Evolutionary conservation across 805 yeast genomes (phyloP).

Genomic region (Pichia ethanolica): DNA sequence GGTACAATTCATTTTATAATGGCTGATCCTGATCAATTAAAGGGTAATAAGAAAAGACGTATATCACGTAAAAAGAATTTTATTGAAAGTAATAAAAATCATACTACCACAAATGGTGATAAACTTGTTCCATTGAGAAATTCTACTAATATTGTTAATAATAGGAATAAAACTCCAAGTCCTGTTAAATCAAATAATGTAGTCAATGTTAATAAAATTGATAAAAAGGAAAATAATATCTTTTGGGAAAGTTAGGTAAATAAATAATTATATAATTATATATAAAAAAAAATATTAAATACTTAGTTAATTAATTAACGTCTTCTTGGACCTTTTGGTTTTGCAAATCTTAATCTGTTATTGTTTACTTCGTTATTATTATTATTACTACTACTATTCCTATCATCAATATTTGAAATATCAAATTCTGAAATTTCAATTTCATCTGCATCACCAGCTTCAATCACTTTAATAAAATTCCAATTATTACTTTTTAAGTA

Average conservation of each 20-base stretch:
- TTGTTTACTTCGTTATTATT: neutral
- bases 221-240: neutral
- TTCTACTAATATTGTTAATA: conserved; percentile 9
- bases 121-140: conserved; percentile 5
- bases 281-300: neutral
- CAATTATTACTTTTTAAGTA: conserved; percentile 36
- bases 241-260: conserved; percentile 1
- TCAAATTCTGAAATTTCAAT: conserved; percentile 46
- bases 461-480: conserved; percentile 43
- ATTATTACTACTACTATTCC: neutral
- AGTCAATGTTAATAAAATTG: neutral
- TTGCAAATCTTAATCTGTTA: conserved; percentile 35
- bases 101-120: neutral
- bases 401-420: neutral
- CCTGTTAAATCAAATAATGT: conserved; percentile 1
- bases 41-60: conserved; percentile 6
- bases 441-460: conserved; percentile 69
- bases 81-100: neutral
- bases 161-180: conserved; percentile 1
- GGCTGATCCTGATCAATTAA: conserved; percentile 11
- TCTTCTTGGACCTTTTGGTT: conserved; percentile 69
- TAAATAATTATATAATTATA: neutral
- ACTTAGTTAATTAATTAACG: conserved; percentile 20
- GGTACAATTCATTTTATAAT: conserved; percentile 12
- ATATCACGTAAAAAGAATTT: neutral